Conservation (phyloP, 345 rosid genomes). For the Salix brachista region DNA sequence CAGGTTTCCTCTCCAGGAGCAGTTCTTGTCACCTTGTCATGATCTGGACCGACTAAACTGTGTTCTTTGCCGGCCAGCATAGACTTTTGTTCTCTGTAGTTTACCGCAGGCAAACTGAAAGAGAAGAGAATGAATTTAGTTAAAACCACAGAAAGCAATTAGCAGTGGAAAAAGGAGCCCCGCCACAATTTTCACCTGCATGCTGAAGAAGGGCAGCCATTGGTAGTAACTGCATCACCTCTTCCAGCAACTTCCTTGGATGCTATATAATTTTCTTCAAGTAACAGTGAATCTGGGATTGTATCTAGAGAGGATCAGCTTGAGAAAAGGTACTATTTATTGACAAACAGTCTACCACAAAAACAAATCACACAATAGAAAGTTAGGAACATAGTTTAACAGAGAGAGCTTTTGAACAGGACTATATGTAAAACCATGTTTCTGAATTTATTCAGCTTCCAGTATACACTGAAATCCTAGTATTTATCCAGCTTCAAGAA, state of each 20-base stretch:
- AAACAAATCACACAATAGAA: background rate
- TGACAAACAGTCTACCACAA: background rate
- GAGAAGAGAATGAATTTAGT: conserved; percentile 4
- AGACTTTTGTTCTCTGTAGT: conserved; percentile 34
- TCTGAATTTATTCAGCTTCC: background rate
- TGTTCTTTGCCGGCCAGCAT: conserved; percentile 29
- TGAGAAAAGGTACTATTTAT: background rate
- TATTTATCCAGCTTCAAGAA: background rate
- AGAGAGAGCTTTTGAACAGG: background rate
- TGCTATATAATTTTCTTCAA: conserved; percentile 25
- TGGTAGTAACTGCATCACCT: conserved; percentile 31
- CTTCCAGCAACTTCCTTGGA: conserved; percentile 35
- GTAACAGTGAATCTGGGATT: conserved; percentile 37
- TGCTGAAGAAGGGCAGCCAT: conserved; percentile 50
- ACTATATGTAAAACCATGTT: background rate
- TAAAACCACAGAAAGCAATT: background rate
- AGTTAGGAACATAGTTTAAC: background rate
- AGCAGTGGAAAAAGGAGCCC: background rate
- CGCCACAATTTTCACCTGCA: conserved; percentile 36
- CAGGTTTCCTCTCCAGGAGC: conserved; percentile 20
- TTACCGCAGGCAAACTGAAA: conserved; percentile 42
- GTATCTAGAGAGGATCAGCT: conserved; percentile 30
- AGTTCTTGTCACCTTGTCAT: conserved; percentile 9
- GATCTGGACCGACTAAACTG: conserved; percentile 14
- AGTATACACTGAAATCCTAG: background rate